A percentile compares a stretch with the other conserved stretches of the same genome.
phyloP scores from a whole-genome alignment of 2,329 filamentous ascomycete species.

The Botryotinia narcissicola region DNA sequence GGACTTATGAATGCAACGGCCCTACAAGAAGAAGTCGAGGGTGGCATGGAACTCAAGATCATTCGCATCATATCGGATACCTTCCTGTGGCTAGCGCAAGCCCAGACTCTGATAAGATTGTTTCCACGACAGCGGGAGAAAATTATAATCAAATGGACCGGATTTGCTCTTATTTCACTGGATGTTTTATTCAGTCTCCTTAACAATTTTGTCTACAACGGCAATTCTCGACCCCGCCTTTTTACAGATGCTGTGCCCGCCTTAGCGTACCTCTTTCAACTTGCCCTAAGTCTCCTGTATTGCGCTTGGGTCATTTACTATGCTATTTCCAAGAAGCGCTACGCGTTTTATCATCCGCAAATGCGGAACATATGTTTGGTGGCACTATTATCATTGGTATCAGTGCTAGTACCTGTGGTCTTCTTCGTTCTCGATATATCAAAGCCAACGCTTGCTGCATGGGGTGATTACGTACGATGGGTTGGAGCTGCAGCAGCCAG shows the following conservation, averaged over 20 bases:
- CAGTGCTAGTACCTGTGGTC: conserved; percentile 68
- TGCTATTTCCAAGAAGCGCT: conserved; percentile 65
- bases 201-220: conserved; percentile 73
- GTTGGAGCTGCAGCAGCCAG: conserved; percentile 72
- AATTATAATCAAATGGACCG: conserved; percentile 97
- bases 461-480: conserved; percentile 77
- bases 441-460: conserved; percentile 65
- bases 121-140: conserved; percentile 97
- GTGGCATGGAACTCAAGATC: conserved; percentile 80
- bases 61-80: conserved; percentile 93
- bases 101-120: conserved; percentile 90
- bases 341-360: conserved; percentile 68
- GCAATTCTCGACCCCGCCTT: conserved; percentile 62
- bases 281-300: conserved; percentile 68
- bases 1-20: conserved; percentile 77
- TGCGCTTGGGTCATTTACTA: conserved; percentile 75
- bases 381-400: conserved; percentile 60
- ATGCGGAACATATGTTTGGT: conserved; percentile 71
- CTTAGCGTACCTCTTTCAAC: conserved; percentile 68
- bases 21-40: conserved; percentile 76
- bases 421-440: conserved; percentile 75
- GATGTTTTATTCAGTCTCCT: conserved; percentile 89
- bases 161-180: conserved; percentile 86
- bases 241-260: conserved; percentile 90
- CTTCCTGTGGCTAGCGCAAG: conserved; percentile 95